These are phyloP conservation scores for Cladochytrium tenue DNA, from an alignment of 371 early-diverging fungal genomes.

Conservation along the genomic window DNA sequence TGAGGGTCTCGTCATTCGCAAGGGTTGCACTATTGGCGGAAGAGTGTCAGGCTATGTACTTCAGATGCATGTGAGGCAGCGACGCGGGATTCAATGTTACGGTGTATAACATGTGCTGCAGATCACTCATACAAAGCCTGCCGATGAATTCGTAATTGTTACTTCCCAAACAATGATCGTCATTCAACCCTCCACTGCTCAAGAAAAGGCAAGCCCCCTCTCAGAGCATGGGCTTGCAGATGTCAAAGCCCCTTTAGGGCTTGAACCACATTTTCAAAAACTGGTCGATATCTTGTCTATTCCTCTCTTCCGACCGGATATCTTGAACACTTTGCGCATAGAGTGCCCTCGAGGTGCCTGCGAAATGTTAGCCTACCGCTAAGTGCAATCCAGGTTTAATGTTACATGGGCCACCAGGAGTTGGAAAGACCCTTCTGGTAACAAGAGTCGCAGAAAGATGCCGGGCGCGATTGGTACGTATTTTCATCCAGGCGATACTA, in stretches of 20 bases:
- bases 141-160: not conserved
- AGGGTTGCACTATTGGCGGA: not conserved
- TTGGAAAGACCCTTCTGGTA: constrained; percentile 90
- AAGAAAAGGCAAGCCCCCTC: not conserved
- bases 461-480: constrained; percentile 62
- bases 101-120: not conserved
- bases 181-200: not conserved
- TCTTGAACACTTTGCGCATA: constrained; percentile 67
- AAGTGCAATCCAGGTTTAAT: constrained; percentile 63
- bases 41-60: not conserved
- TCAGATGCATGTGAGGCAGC: not conserved
- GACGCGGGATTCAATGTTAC: not conserved
- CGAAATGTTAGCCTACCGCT: constrained; percentile 15
- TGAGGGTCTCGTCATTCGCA: not conserved
- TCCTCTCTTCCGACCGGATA: constrained; percentile 70
- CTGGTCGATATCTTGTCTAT: constrained; percentile 78
- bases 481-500: too few species aligned
- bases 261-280: constrained; percentile 26
- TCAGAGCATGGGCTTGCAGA: not conserved
- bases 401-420: constrained; percentile 94
- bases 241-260: constrained; percentile 10
- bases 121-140: not conserved
- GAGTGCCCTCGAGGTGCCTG: constrained; percentile 84
- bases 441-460: constrained; percentile 63
- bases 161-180: not conserved